phyloP scores from a whole-genome alignment of 1,284 basidiomycete species.

The Neonothopanus nambi region DNA sequence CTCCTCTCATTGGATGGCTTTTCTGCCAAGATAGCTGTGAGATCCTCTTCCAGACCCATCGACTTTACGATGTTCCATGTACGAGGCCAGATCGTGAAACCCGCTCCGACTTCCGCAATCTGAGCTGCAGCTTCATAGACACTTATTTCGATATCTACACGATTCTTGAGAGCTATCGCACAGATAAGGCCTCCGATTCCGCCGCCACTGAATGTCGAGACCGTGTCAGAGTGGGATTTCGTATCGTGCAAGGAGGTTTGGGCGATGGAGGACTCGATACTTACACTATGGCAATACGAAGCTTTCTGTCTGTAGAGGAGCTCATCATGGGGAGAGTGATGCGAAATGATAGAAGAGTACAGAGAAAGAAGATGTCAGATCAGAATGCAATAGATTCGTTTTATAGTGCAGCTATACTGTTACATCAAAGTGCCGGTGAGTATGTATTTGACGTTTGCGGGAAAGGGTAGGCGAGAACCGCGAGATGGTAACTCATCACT shows the following conservation, averaged over 20 bases:
- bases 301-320: not conserved
- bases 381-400: no score
- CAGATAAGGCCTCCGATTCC: conserved; percentile 27
- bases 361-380: no score
- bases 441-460: no score
- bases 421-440: no score
- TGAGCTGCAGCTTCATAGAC: conserved; percentile 24
- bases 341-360: no score
- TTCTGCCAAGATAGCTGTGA: conserved; percentile 18
- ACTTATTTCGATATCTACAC: conserved; percentile 17
- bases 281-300: conserved; percentile 15
- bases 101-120: conserved; percentile 28
- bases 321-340: not conserved
- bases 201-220: no score
- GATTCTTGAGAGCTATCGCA: conserved; percentile 20
- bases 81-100: conserved; percentile 28
- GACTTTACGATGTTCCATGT: conserved; percentile 24
- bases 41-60: conserved; percentile 22
- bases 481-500: no score
- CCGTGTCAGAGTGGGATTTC: conserved; percentile 7
- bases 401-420: no score
- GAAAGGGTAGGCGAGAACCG: no score
- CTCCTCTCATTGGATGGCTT: conserved; percentile 20
- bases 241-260: not conserved
- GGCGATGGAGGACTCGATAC: not conserved